Evolutionary conservation across 2,329 filamentous ascomycete species (phyloP), one percentile per base, ranked within the genome.

Genomic region (Pseudofabraea citricarpa): DNA sequence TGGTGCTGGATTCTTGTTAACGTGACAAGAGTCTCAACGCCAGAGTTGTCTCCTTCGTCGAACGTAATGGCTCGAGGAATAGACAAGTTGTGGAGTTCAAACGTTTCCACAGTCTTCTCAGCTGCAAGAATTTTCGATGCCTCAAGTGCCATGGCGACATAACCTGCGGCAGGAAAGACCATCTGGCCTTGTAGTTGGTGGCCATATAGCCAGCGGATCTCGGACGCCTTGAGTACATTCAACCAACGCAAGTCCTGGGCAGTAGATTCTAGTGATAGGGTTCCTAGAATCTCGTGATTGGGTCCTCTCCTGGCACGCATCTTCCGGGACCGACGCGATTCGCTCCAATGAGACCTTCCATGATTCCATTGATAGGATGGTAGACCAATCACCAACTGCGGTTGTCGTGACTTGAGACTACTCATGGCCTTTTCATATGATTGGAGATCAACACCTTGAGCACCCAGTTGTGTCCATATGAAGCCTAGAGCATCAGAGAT

Each of bases 81-180:
- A 35, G 6, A 7, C n/a, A 46, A 10, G 33, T 45, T 36, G 4
- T 36, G n/a, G 13, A 51, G 24, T 19, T 46, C 48, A 7, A 46
- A 9, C 12, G 31, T 13, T 4, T 26, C 9, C 19, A 31, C 32
- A n/a, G 2, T 15, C 22, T 39, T 22, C 5, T 21, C 24, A 8
- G 21, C n/a, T 5, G 22, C 36, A n/a, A 51, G n/a, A 15, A 12
- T 18, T 15, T 27, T 45, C n/a, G 66, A 64, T 1, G 71, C 70
- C 35, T 74, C 71, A 4, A 71, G 44, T 1, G 69, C 67, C 66
- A 74, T 72, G 36, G 67, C 46, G 26, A 68, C 64, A 50, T 73
- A 75, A 0, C 65, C 71, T 2, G 72, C 71, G 2, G 67, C 72
- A 1, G 72, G 72, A 3, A 75, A 56, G 9, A 75, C 52, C 2